These are phyloP conservation scores for Paspalum vaginatum DNA, from an alignment of 176 grass and related monocot genomes.

Conservation along the genomic window DNA sequence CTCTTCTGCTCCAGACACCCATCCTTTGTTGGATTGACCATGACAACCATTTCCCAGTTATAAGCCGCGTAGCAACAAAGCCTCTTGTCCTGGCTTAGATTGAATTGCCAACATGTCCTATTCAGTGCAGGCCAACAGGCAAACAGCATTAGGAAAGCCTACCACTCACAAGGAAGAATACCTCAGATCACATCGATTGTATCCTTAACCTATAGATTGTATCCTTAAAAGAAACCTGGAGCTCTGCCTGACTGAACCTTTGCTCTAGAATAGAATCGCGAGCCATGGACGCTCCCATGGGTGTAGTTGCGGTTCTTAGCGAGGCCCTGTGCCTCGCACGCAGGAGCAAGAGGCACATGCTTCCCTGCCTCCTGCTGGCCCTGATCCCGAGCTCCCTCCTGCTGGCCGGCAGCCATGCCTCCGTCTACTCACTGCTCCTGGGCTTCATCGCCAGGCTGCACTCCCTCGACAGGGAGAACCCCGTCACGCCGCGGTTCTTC, in stretches of 20 bases:
- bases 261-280: neutral
- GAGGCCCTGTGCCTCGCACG: conserved; percentile 34
- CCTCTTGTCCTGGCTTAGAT: too few species aligned
- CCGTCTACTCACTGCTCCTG: conserved; percentile 22
- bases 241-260: neutral
- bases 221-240: neutral
- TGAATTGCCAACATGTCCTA: too few species aligned
- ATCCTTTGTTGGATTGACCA: neutral
- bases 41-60: too few species aligned
- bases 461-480: conserved; percentile 29
- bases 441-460: conserved; percentile 43
- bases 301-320: conserved; percentile 27
- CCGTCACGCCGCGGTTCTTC: conserved; percentile 46
- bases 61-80: too few species aligned
- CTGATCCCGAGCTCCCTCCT: conserved; percentile 29
- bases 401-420: conserved; percentile 11
- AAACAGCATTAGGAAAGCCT: too few species aligned
- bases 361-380: conserved; percentile 30
- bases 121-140: too few species aligned
- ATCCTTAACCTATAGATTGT: too few species aligned
- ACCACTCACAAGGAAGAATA: too few species aligned
- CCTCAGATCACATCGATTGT: too few species aligned
- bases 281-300: conserved; percentile 33
- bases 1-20: neutral
- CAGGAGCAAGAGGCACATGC: conserved; percentile 44